These are phyloP conservation scores for Neurospora sp. DNA, from an alignment of 2,329 filamentous ascomycete genomes.

Conservation along the genomic window DNA sequence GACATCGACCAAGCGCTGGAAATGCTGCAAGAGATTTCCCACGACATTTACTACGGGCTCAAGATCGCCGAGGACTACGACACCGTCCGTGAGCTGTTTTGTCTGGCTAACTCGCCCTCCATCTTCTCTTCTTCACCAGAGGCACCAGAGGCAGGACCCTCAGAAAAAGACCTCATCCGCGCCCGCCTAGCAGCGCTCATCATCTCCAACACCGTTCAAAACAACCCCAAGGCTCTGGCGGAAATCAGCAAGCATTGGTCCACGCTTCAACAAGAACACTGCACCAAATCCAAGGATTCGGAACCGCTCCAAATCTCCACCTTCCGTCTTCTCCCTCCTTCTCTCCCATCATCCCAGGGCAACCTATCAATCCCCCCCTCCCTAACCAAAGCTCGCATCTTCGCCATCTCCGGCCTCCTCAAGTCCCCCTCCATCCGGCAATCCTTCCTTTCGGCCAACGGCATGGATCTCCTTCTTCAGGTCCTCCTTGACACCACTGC, in stretches of 20 bases:
- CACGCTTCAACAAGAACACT: slow-evolving; percentile 28
- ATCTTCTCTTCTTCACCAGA: slow-evolving; percentile 10
- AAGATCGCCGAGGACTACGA: slow-evolving; percentile 48
- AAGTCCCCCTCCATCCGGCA: slow-evolving; percentile 40
- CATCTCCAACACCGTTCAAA: slow-evolving; percentile 48
- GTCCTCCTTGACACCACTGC: slow-evolving; percentile 25
- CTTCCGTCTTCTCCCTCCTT: slow-evolving; percentile 31
- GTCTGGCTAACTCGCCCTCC: slow-evolving; percentile 35
- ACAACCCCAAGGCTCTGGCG: slow-evolving; percentile 52
- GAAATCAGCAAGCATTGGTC: slow-evolving; percentile 41
- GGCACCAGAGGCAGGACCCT: not conserved
- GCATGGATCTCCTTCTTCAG: slow-evolving; percentile 46
- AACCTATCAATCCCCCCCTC: slow-evolving; percentile 11
- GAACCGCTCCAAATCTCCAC: slow-evolving; percentile 19
- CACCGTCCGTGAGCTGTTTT: slow-evolving; percentile 45
- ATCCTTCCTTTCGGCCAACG: slow-evolving; percentile 44
- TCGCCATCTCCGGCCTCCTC: slow-evolving; percentile 46
- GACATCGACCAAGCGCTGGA: slow-evolving; percentile 42
- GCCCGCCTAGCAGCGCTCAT: slow-evolving; percentile 46
- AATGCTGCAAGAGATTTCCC: slow-evolving; percentile 51
- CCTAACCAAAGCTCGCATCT: slow-evolving; percentile 30
- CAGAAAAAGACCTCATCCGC: slow-evolving; percentile 17
- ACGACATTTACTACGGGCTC: slow-evolving; percentile 61
- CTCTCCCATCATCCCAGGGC: slow-evolving; percentile 21
- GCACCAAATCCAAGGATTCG: slow-evolving; percentile 16